phyloP scores from a whole-genome alignment of 176 grass and related monocot species.

The Rhynchospora tenuis region DNA sequence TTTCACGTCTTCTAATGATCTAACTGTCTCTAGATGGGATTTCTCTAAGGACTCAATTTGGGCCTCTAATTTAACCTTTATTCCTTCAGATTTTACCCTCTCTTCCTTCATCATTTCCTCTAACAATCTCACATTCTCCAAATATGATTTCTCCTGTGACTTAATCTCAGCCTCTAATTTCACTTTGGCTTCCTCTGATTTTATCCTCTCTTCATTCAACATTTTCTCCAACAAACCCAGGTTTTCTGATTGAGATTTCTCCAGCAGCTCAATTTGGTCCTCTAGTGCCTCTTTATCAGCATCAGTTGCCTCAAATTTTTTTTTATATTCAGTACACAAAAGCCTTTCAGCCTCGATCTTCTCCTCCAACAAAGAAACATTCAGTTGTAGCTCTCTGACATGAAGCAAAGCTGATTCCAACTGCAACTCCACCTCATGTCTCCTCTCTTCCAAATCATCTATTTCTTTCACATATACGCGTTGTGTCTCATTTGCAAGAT shows the following conservation, averaged over 20 bases:
- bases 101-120: conserved; percentile 66
- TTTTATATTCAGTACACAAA: conserved; percentile 45
- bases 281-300: conserved; percentile 44
- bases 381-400: conserved; percentile 36
- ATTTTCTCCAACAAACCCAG: conserved; percentile 35
- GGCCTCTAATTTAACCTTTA: conserved; percentile 48
- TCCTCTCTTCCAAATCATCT: conserved; percentile 36
- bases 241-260: conserved; percentile 37
- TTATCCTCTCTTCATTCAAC: conserved; percentile 48
- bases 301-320: conserved; percentile 38
- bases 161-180: conserved; percentile 40
- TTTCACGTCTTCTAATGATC: conserved; percentile 44
- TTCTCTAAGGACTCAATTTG: conserved; percentile 48
- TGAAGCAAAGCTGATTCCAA: conserved; percentile 45
- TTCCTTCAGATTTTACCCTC: conserved; percentile 54
- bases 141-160: conserved; percentile 36
- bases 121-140: conserved; percentile 41
- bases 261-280: conserved; percentile 35
- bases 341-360: conserved; percentile 41
- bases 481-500: conserved; percentile 53
- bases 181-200: conserved; percentile 40
- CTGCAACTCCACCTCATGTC: conserved; percentile 50
- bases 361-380: conserved; percentile 52
- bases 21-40: conserved; percentile 44
- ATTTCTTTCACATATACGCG: conserved; percentile 30